A percentile compares a stretch with the other conserved stretches of the same genome.
Evolutionary conservation across 148 eudicot genomes (phyloP).

Genomic region (Rhododendron ferrugineum): DNA sequence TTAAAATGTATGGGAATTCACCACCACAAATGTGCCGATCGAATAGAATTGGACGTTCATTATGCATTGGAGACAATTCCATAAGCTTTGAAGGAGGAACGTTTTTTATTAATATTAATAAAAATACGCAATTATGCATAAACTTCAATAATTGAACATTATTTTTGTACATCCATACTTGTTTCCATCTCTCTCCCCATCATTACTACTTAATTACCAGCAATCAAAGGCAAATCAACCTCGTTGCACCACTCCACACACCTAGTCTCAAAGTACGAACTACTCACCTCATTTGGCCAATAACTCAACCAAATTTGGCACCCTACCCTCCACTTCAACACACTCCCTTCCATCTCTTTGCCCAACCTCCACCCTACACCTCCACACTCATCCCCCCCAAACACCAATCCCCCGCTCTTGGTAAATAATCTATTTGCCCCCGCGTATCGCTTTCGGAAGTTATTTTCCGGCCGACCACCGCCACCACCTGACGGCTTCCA

Average conservation of each 20-base stretch:
- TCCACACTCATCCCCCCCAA: slow-evolving; percentile 48
- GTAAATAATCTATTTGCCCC: slow-evolving; percentile 56
- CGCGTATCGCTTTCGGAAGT: slow-evolving; percentile 47
- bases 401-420: slow-evolving; percentile 59
- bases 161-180: neutral
- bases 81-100: neutral
- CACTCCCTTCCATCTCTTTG: slow-evolving; percentile 91
- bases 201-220: slow-evolving; percentile 4
- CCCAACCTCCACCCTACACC: slow-evolving; percentile 75
- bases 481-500: slow-evolving; percentile 34
- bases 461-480: slow-evolving; percentile 12
- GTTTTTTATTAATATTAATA: no score
- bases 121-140: neutral
- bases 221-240: slow-evolving; percentile 79
- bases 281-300: slow-evolving; percentile 63
- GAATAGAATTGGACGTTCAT: no score
- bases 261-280: slow-evolving; percentile 69
- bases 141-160: neutral
- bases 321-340: slow-evolving; percentile 86
- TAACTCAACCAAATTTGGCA: slow-evolving; percentile 73
- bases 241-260: slow-evolving; percentile 76
- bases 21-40: no score
- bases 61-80: neutral
- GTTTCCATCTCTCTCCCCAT: neutral
- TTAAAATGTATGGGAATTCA: no score